Base-by-base conservation (phyloP, 805 yeast genomes). In the Monosporozyma servazzii region DNA sequence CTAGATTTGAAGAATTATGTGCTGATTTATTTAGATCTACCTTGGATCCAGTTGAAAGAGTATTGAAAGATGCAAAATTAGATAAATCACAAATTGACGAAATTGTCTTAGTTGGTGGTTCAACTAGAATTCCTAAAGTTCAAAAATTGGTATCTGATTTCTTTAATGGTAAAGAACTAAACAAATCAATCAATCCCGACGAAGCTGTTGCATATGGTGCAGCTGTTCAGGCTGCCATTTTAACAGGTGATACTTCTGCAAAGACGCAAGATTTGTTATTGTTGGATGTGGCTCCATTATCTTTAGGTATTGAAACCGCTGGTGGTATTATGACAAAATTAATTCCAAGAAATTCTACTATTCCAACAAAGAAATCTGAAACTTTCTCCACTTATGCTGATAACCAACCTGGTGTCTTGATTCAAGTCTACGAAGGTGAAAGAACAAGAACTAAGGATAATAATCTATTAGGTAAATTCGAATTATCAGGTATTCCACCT, bases 151-250 rank as follows among this genome's bases (percentile, higher is more conserved):
- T 89, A 48, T 85, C 96, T 61, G 97, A 90, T 75, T 89, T 84
- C 83, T 89, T 90, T 82, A 87, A 89, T 74, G 96, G 96, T 71
- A 90, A 89, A 78, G 96, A 89, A 76, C 96, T 95, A 75, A 88
- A 88, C 80, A 86, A 83, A 77, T 87, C 96, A 50, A 89, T 89
- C 74, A 89, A 89, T 82, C 96, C 97, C 63, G 97, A 89, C 79
- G 97, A 89, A 78, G 97, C 97, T 67, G 97, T 89, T 74, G 97
- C 97, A 67, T 89, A 89, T 77, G 96, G 97, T 84, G 97, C 97
- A 62, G 96, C 96, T 57, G 96, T 89, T 62, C 97, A 89, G 79
- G 96, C 96, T 61, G 96, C 96, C 61, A 89, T 89, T 70, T 81
- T 89, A 70, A 82, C 96, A 55, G 97, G 97, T 76, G 96, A 89